Conservation (phyloP, 495 filamentous ascomycete genomes). For the Mytilinidion resinicola region DNA sequence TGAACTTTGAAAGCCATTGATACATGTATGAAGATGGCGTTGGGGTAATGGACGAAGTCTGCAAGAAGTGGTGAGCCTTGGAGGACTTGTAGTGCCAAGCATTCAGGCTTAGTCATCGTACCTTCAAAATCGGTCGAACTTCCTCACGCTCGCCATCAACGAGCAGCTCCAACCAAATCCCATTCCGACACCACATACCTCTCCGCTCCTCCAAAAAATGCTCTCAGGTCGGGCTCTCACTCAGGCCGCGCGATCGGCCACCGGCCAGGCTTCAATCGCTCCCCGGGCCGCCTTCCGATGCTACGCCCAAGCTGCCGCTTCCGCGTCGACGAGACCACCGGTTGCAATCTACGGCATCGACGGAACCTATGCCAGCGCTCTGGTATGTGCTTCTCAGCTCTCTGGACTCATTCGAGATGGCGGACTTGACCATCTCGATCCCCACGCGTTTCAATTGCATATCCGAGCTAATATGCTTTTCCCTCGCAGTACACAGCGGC, state of each 20-base stretch:
- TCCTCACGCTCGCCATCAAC: not conserved
- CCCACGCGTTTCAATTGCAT: not conserved
- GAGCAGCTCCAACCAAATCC: not conserved
- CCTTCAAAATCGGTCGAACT: too few species aligned
- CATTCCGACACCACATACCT: constrained; percentile 8
- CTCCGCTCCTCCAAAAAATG: constrained; percentile 46
- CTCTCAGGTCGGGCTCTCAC: constrained; percentile 55
- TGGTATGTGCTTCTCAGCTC: constrained; percentile 57
- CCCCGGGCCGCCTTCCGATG: constrained; percentile 41
- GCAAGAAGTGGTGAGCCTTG: too few species aligned
- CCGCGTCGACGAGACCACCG: constrained; percentile 61
- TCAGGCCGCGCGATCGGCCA: constrained; percentile 51
- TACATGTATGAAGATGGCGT: too few species aligned
- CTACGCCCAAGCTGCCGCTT: constrained; percentile 67
- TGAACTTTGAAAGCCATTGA: too few species aligned
- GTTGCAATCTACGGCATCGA: constrained; percentile 90
- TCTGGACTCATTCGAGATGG: constrained; percentile 10
- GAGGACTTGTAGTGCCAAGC: too few species aligned
- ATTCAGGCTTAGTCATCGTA: too few species aligned
- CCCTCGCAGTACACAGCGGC: constrained; percentile 79
- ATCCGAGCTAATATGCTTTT: constrained; percentile 10
- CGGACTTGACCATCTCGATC: not conserved
- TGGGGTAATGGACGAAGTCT: too few species aligned
- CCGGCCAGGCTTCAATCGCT: constrained; percentile 42
- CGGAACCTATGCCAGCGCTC: constrained; percentile 94